phyloP scores from a whole-genome alignment of 2,329 filamentous ascomycete genomes.

The Coleophoma crateriformis region DNA sequence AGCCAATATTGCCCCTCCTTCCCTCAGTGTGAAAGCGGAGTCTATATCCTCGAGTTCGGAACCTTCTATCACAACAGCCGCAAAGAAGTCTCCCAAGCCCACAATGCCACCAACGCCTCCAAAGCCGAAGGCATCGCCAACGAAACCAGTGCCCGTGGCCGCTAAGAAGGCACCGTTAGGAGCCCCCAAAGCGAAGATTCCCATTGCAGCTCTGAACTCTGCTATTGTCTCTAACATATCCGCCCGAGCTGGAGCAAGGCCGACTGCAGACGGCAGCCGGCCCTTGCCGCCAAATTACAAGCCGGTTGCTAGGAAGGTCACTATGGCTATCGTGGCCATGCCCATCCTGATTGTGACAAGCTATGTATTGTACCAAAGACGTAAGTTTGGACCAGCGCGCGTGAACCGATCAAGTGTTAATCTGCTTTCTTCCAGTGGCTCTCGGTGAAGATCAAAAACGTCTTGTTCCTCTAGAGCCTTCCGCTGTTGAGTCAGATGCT shows the following conservation, averaged over 20 bases:
- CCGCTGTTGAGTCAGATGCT: not conserved
- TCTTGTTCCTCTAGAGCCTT: slow-evolving; percentile 1
- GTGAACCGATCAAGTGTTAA: too few relatives aligned
- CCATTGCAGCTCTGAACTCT: slow-evolving; percentile 21
- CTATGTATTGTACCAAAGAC: slow-evolving; percentile 25
- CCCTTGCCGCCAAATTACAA: slow-evolving; percentile 22
- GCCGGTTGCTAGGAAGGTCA: slow-evolving; percentile 21
- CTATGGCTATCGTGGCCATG: slow-evolving; percentile 24
- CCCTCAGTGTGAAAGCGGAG: not conserved
- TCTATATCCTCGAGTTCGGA: not conserved
- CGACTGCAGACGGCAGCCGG: slow-evolving; percentile 7
- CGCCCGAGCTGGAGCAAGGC: slow-evolving; percentile 19
- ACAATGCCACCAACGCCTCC: not conserved
- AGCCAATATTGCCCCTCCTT: not conserved
- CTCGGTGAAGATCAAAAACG: slow-evolving; percentile 8
- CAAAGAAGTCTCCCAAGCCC: slow-evolving; percentile 1
- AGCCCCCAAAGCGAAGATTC: slow-evolving; percentile 8
- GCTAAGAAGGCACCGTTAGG: not conserved
- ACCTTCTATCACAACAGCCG: not conserved
- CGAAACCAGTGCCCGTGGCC: not conserved
- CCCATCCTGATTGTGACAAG: slow-evolving; percentile 26
- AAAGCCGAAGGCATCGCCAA: not conserved
- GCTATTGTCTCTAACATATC: slow-evolving; percentile 22
- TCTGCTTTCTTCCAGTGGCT: slow-evolving; percentile 3
- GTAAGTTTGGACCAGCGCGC: slow-evolving; percentile 11